Percentiles rank a stretch among this genome's conserved stretches.
Evolutionary conservation across 2,329 filamentous ascomycete species (phyloP).

Genomic region (Scedosporium boydii): DNA sequence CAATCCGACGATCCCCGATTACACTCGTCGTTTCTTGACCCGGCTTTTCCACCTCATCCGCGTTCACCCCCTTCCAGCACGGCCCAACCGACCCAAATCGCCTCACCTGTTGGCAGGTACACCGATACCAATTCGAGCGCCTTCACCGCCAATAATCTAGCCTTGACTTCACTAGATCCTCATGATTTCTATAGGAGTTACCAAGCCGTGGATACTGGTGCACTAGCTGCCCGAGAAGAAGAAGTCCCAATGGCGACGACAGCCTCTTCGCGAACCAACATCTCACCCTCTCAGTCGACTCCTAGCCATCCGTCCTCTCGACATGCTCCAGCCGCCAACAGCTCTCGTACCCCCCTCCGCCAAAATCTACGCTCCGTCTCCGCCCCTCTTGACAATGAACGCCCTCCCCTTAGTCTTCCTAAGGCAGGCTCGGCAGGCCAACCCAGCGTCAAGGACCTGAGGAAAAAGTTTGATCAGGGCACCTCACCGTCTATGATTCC

Average conservation of each 20-base stretch:
- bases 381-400: conserved; percentile 40
- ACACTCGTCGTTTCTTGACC: conserved; percentile 10
- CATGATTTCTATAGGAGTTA: conserved; percentile 48
- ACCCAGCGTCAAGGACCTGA: conserved; percentile 71
- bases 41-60: neutral
- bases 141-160: conserved; percentile 21
- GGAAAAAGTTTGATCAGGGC: conserved; percentile 67
- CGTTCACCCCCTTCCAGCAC: neutral
- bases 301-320: conserved; percentile 40
- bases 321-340: conserved; percentile 30
- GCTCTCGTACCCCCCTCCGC: conserved; percentile 28
- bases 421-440: conserved; percentile 25
- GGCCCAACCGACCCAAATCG: conserved; percentile 1
- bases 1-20: conserved; percentile 13
- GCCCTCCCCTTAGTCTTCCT: conserved; percentile 21
- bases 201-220: conserved; percentile 26
- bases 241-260: conserved; percentile 22
- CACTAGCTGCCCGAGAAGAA: conserved; percentile 12
- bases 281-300: conserved; percentile 37
- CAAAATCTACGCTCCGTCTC: conserved; percentile 43
- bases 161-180: conserved; percentile 34
- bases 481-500: conserved; percentile 16
- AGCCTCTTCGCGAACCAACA: conserved; percentile 30
- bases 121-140: conserved; percentile 15
- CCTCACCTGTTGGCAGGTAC: conserved; percentile 4